Evolutionary conservation across 139 green algal genomes (phyloP).

Genomic region (Tetradesmus obliquus): DNA sequence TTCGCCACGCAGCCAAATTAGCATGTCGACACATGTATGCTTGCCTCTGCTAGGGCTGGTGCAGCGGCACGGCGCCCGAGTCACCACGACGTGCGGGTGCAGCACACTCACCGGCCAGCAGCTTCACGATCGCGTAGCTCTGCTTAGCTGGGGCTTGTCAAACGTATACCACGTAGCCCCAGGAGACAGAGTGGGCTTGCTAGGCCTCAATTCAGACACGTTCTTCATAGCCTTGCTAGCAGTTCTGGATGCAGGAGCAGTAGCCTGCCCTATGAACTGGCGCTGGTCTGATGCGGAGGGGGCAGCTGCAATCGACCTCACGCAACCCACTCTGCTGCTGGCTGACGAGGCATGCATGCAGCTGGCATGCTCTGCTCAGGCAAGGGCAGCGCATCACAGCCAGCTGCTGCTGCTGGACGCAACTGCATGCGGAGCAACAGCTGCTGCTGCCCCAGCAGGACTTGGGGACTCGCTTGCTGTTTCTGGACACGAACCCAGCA

Average conservation of each 20-base stretch:
- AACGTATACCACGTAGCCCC: conserved; percentile 7
- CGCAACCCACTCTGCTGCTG: conserved; percentile 48
- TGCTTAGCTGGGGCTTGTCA: conserved; percentile 53
- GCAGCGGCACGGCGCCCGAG: not conserved
- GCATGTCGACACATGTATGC: conserved; percentile 45
- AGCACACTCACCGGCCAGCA: conserved; percentile 33
- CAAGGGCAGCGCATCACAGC: not conserved
- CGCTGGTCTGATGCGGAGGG: conserved; percentile 71
- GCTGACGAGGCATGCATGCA: conserved; percentile 35
- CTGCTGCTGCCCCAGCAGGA: not conserved
- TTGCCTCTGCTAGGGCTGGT: conserved; percentile 40
- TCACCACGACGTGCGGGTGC: conserved; percentile 44
- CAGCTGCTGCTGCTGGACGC: conserved; percentile 12
- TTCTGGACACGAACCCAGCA: not conserved
- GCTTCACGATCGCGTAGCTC: conserved; percentile 48
- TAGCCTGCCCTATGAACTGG: conserved; percentile 81
- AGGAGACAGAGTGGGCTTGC: conserved; percentile 62
- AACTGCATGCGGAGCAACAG: not conserved
- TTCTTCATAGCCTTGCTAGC: conserved; percentile 73
- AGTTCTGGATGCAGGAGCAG: conserved; percentile 61
- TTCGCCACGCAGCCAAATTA: not conserved
- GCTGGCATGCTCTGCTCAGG: conserved; percentile 6
- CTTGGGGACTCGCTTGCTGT: not conserved
- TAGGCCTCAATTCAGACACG: conserved; percentile 50
- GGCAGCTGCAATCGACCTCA: conserved; percentile 55